phyloP scores from a whole-genome alignment of 129 eudicot species.

The Dittrichia graveolens region DNA sequence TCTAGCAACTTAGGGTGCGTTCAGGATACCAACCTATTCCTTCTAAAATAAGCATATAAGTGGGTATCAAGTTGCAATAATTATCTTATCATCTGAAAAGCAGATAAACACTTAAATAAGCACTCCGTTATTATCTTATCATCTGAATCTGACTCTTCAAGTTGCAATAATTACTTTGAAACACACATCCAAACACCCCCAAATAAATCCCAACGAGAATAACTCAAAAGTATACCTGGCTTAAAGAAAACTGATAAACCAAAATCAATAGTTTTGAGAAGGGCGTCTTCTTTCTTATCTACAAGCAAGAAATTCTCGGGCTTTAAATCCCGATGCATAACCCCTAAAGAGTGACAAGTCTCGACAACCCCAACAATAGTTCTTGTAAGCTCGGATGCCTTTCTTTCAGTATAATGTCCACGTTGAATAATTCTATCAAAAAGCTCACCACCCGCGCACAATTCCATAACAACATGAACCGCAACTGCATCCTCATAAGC shows the following conservation, averaged over 20 bases:
- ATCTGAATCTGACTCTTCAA: conserved; percentile 10
- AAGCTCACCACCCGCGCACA: conserved; percentile 95
- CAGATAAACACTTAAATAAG: no score
- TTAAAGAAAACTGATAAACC: conserved; percentile 88
- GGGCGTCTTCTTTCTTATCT: conserved; percentile 85
- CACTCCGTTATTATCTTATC: background rate
- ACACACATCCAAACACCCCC: no score
- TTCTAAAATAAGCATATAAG: no score
- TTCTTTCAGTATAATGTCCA: conserved; percentile 89
- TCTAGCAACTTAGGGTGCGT: background rate
- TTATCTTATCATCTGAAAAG: no score
- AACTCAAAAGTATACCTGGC: conserved; percentile 64
- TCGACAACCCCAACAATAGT: conserved; percentile 92
- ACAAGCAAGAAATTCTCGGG: conserved; percentile 93
- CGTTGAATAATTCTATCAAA: conserved; percentile 89
- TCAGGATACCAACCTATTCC: no score
- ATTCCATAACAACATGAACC: conserved; percentile 92
- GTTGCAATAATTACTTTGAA: background rate
- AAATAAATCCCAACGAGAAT: conserved; percentile 22
- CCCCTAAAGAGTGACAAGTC: conserved; percentile 89
- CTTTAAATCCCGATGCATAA: conserved; percentile 92
- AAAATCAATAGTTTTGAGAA: conserved; percentile 87
- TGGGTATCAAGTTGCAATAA: no score
- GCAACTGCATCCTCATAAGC: conserved; percentile 95
- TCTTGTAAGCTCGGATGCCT: conserved; percentile 89